Base-by-base conservation (phyloP, 1,284 basidiomycete species). In the Bjerkandera adusta region DNA sequence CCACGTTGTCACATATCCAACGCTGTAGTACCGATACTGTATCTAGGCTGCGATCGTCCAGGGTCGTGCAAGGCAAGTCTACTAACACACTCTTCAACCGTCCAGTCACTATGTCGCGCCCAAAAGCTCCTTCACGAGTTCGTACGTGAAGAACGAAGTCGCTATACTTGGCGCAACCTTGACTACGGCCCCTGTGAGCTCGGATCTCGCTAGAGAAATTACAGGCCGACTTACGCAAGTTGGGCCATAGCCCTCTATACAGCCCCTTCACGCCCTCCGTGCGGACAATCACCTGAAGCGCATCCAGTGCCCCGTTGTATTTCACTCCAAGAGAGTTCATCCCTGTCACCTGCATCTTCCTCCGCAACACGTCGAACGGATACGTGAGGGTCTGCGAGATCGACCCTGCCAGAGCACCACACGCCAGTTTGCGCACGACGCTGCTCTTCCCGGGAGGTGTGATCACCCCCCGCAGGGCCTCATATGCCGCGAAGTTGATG, bases 341-440 rank as follows among this genome's bases (percentile, higher is more conserved):
- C 1, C 95, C 96, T 1, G 85, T 83, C 47, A 96, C 91, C 66
- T 99, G 96, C 88, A 99, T 94, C 69, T 97, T 93, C 41, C 96
- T 76, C 34, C 96, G 76, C 44, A 98, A 68, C 1, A 98, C 92
- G 64, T 99, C 96, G 59, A 97, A 89, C 0, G 96, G 96, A 63
- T 97, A 97, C 5, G 96, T 98, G 57, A 97, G 68, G 27, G 93
- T 92, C 65, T 98, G 92, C 24, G 90, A 92, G 57, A 97, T 87
- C 16, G 85, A 81, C 20, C 89, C 87, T 82, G 61, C 89, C 53
- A 91, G 67, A 34, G 89, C 89, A 44, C 89, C 89, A 51, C 89
- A 92, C 6, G 68, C 51, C 60, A 92, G 59, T 64, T 90, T 91
- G 55, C 88, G 69, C 47, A 68, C 56, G 41, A 79, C 70, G 48